Percentiles rank a stretch among this genome's conserved stretches.
Conservation (phyloP, 2,329 filamentous ascomycete genomes). For the Aspergillus pseudotamarii region DNA sequence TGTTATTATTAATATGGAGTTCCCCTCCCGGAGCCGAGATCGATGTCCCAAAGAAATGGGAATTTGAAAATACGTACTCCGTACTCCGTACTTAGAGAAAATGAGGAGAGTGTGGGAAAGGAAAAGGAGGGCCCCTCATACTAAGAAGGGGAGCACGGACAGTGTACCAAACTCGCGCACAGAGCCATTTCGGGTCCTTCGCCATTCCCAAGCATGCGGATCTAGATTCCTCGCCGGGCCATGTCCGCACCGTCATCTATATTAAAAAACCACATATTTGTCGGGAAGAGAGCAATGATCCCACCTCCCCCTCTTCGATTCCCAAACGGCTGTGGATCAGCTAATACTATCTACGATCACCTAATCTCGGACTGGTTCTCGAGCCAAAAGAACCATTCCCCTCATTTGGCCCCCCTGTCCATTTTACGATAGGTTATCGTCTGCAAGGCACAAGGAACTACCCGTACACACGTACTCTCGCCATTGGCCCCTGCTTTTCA, state of each 20-base stretch:
- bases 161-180: conserved; percentile 12
- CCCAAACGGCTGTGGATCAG: background rate
- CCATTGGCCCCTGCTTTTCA: background rate
- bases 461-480: background rate
- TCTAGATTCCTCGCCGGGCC: conserved; percentile 13
- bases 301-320: background rate
- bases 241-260: background rate
- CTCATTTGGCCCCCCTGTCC: background rate
- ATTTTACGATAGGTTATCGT: background rate
- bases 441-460: conserved; percentile 9
- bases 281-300: background rate
- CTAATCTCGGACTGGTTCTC: conserved; percentile 9
- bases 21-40: background rate
- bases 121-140: background rate
- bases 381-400: background rate
- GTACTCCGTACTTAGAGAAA: background rate
- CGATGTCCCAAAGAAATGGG: background rate
- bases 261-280: background rate
- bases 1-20: background rate
- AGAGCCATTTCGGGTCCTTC: conserved; percentile 15
- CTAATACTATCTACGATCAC: background rate
- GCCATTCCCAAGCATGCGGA: conserved; percentile 15
- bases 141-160: conserved; percentile 15
- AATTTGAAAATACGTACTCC: background rate
- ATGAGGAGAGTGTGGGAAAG: background rate